Evolutionary conservation across 1,139 yeast genomes (phyloP).

Genomic region (Pichia sp.): DNA sequence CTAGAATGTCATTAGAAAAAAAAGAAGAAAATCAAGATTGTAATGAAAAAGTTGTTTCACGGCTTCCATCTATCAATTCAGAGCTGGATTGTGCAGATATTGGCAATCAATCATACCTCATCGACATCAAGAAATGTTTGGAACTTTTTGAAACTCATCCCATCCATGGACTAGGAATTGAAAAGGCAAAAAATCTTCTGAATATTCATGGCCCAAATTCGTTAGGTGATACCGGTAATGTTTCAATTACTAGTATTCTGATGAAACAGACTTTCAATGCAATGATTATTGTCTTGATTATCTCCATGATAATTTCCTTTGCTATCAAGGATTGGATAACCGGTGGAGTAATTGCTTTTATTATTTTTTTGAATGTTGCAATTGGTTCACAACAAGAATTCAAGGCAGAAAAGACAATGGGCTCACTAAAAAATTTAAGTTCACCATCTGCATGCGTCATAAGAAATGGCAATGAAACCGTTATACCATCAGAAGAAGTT

Average conservation of each 20-base stretch:
- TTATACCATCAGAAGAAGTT: conserved; percentile 57
- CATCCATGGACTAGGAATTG: conserved; percentile 39
- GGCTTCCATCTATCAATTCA: conserved; percentile 6
- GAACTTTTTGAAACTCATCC: conserved; percentile 32
- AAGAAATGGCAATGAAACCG: conserved; percentile 52
- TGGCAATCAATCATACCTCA: conserved; percentile 25
- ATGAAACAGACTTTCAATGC: conserved; percentile 73
- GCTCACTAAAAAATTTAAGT: conserved; percentile 57
- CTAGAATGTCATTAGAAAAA: conserved; percentile 3
- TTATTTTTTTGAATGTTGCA: conserved; percentile 54
- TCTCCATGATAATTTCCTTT: conserved; percentile 68
- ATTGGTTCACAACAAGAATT: conserved; percentile 58
- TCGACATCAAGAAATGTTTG: conserved; percentile 30
- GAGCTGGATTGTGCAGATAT: conserved; percentile 3
- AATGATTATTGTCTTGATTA: conserved; percentile 66
- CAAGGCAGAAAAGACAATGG: conserved; percentile 72
- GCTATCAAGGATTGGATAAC: conserved; percentile 77
- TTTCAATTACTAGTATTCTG: conserved; percentile 49
- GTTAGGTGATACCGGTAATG: conserved; percentile 47
- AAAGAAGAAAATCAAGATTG: conserved; percentile 7
- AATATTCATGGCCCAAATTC: conserved; percentile 47
- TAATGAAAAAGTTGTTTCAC: conserved; percentile 8
- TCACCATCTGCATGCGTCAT: conserved; percentile 68
- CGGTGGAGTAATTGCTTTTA: conserved; percentile 75
- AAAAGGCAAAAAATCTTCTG: conserved; percentile 30